These are phyloP conservation scores for Cucurbita pepo DNA, from an alignment of 306 rosid species.

Conservation along the genomic window DNA sequence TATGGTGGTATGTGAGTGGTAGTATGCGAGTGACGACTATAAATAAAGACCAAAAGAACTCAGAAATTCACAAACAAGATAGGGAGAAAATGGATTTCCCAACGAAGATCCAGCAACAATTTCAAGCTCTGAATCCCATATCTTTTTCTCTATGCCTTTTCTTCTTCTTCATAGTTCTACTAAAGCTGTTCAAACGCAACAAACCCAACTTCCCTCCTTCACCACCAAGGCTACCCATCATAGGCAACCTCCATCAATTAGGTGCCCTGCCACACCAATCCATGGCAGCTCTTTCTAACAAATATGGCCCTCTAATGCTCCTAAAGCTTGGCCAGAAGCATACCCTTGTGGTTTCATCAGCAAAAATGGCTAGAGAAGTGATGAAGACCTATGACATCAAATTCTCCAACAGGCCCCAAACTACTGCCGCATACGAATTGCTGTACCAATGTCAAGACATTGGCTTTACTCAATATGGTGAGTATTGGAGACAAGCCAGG, in stretches of 20 bases:
- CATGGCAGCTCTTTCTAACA: neutral
- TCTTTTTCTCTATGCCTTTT: neutral
- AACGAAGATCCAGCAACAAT: neutral
- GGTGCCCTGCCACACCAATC: conserved; percentile 7
- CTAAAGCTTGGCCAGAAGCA: neutral
- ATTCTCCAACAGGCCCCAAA: conserved; percentile 3
- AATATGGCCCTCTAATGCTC: neutral
- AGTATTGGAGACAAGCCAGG: conserved; percentile 9
- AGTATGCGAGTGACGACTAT: too few species aligned
- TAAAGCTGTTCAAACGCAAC: neutral
- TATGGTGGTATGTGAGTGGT: too few species aligned
- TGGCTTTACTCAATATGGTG: neutral
- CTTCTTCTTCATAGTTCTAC: neutral
- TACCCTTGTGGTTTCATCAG: conserved; percentile 13
- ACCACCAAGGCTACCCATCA: neutral
- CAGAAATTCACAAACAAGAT: neutral
- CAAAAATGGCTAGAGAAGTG: conserved; percentile 10
- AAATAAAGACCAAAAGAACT: neutral
- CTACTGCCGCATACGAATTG: neutral
- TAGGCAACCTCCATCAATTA: conserved; percentile 11
- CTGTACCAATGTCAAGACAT: conserved; percentile 7
- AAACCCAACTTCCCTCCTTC: conserved; percentile 1
- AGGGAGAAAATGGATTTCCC: neutral
- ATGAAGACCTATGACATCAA: conserved; percentile 8
- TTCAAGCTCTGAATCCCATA: neutral